phyloP scores from a whole-genome alignment of 2,329 filamentous ascomycete species.

The Diaporthe longicolla region DNA sequence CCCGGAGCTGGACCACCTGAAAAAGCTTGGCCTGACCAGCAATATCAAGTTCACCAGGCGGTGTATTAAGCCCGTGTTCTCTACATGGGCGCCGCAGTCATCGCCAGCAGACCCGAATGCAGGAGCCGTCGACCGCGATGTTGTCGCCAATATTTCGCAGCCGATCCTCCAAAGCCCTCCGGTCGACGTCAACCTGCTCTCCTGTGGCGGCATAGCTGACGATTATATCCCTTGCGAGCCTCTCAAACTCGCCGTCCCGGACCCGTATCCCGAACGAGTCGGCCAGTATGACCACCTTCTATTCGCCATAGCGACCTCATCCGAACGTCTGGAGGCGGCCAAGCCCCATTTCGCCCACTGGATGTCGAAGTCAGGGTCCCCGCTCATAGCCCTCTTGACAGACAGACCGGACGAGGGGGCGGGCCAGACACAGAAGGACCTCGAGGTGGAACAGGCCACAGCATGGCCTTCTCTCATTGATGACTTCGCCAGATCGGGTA shows the following conservation, averaged over 20 bases:
- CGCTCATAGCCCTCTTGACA: slow-evolving; percentile 30
- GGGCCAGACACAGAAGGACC: slow-evolving; percentile 12
- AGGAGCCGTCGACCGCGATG: slow-evolving; percentile 3
- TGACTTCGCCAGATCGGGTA: slow-evolving; percentile 49
- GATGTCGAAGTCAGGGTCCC: slow-evolving; percentile 37
- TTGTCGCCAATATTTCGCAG: slow-evolving; percentile 26
- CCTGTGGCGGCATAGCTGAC: slow-evolving; percentile 22
- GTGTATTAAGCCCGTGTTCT: slow-evolving; percentile 36
- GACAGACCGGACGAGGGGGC: slow-evolving; percentile 39
- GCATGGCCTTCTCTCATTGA: slow-evolving; percentile 35
- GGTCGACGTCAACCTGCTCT: slow-evolving; percentile 24
- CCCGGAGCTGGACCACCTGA: slow-evolving; percentile 21
- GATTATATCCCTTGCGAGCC: slow-evolving; percentile 32
- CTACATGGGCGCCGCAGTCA: slow-evolving; percentile 6
- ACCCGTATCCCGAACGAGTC: slow-evolving; percentile 22
- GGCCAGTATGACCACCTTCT: slow-evolving; percentile 45
- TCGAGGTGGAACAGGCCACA: slow-evolving; percentile 10
- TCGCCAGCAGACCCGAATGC: slow-evolving; percentile 22
- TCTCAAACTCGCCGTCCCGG: slow-evolving; percentile 34
- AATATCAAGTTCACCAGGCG: slow-evolving; percentile 38
- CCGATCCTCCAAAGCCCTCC: slow-evolving; percentile 7
- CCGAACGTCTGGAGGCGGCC: slow-evolving; percentile 26
- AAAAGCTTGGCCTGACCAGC: slow-evolving; percentile 14
- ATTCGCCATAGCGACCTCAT: slow-evolving; percentile 37
- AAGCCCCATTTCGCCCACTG: slow-evolving; percentile 35